Evolutionary conservation across 257 asterid genomes (phyloP).

Genomic region (Rauvolfia tetraphylla): DNA sequence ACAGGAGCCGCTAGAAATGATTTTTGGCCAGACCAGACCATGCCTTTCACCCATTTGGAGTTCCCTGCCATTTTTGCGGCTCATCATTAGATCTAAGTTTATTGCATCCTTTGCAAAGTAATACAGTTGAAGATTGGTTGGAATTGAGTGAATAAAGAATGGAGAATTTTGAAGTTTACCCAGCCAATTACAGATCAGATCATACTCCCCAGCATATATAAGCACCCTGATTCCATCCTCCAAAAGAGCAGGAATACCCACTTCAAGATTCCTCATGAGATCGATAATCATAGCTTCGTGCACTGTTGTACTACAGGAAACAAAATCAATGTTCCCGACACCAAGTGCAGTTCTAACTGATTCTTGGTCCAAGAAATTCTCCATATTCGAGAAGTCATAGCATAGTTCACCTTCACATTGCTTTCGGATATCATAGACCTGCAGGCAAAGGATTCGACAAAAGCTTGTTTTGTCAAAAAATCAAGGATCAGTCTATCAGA

Average conservation of each 20-base stretch:
- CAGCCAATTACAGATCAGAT: slow-evolving; percentile 75
- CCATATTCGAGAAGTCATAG: slow-evolving; percentile 62
- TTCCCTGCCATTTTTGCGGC: slow-evolving; percentile 39
- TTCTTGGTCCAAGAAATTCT: slow-evolving; percentile 33
- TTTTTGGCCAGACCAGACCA: slow-evolving; percentile 56
- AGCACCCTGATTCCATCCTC: slow-evolving; percentile 56
- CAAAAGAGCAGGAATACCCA: slow-evolving; percentile 46
- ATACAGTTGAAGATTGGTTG: background rate
- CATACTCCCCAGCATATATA: slow-evolving; percentile 72
- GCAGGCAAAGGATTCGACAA: slow-evolving; percentile 17
- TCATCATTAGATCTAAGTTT: background rate
- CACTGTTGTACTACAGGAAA: slow-evolving; percentile 51
- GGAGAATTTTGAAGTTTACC: slow-evolving; percentile 34
- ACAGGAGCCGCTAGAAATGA: slow-evolving; percentile 31
- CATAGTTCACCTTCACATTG: slow-evolving; percentile 43
- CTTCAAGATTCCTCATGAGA: slow-evolving; percentile 46
- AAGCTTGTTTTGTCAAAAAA: background rate
- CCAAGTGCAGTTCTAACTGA: slow-evolving; percentile 50
- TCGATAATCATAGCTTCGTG: slow-evolving; percentile 45
- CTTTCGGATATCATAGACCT: slow-evolving; percentile 62
- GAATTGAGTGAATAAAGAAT: background rate
- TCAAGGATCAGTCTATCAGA: background rate
- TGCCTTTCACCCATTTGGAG: slow-evolving; percentile 63
- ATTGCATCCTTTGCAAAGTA: background rate
- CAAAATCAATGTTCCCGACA: slow-evolving; percentile 55